Base-by-base conservation (phyloP, 1,284 basidiomycete genomes). In the Cutaneotrichosporon sp. region DNA sequence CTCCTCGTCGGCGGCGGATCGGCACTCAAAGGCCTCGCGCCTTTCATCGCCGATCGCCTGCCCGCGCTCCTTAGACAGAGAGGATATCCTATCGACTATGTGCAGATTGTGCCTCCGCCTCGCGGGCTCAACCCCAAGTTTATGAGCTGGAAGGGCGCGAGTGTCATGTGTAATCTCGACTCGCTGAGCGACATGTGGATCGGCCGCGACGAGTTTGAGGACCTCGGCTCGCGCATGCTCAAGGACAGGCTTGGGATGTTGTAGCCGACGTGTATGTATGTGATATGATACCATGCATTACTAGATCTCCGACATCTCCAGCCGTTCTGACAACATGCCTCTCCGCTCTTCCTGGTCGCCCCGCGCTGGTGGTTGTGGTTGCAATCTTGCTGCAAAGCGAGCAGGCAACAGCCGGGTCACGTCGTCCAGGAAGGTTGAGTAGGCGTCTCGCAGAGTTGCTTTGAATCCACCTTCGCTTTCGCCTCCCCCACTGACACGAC, bases 91-190 rank as follows among this genome's bases (percentile, higher is more conserved):
- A 86, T 90, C 81, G 85, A 87, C 70, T 86, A 88, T 67, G 84
- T 91, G 10, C 83, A 85, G 58, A 88, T 94, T 55, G 88, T 97
- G 39, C 90, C 92, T 16, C 86, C 90, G 3, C 92, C 92, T 2
- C 88, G 92, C 66, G 90, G 92, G 54, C 84, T 97, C 53, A 92
- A 97, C 73, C 90, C 90, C 5, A 82, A 84, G 32, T 84, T 90
- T 45, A 79, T 97, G 35, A 84, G 84, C 20, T 98, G 94, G 94
- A 97, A 97, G 74, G 94, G 94, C 5, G 90, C 88, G 17, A 84
- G 87, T n/a, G 90, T 96, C 19, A 82, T 97, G 53, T 90, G 86
- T 26, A 88, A 90, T 72, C 86, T 98, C 80, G 94, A 97, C 45
- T 82, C 84, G 2, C 82, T 88, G 50, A 80, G 83, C 44, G 94